Percentiles rank a stretch among this genome's conserved stretches.
Conservation (phyloP, 2,329 filamentous ascomycete genomes). For the Pseudogymnoascus sp. region DNA sequence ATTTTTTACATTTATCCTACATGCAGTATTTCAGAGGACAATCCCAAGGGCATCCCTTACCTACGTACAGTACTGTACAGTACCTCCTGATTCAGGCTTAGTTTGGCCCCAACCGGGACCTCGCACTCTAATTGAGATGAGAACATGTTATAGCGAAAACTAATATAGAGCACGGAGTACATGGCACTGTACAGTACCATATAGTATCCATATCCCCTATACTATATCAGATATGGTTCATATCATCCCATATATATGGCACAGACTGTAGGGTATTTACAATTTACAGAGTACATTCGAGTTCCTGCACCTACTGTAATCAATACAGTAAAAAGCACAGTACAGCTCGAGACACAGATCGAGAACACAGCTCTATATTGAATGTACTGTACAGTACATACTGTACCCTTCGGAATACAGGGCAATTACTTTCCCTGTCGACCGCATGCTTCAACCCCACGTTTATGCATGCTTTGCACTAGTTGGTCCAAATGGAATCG, state of each 20-base stretch:
- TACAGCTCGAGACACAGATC: not conserved
- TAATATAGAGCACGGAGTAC: not conserved
- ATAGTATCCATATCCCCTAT: not conserved
- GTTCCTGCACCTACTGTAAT: not conserved
- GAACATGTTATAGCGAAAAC: too few species aligned
- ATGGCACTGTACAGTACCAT: not conserved
- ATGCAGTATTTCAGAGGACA: not conserved
- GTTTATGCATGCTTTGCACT: conserved; percentile 6
- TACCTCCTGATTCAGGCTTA: not conserved
- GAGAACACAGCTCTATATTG: not conserved
- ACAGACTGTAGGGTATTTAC: not conserved
- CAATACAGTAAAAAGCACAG: not conserved
- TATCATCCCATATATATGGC: not conserved
- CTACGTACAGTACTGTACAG: not conserved
- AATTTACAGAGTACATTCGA: not conserved
- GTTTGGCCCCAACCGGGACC: not conserved
- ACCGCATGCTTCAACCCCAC: conserved; percentile 3
- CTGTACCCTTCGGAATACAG: not conserved
- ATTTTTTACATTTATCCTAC: not conserved
- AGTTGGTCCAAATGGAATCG: conserved; percentile 5
- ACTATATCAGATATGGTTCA: not conserved
- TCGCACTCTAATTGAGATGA: not conserved
- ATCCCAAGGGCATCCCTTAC: not conserved
- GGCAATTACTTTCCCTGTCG: not conserved
- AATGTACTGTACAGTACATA: too few species aligned